These are phyloP conservation scores for Cryptomeria japonica DNA, from an alignment of 75 land plant species.

Conservation along the genomic window DNA sequence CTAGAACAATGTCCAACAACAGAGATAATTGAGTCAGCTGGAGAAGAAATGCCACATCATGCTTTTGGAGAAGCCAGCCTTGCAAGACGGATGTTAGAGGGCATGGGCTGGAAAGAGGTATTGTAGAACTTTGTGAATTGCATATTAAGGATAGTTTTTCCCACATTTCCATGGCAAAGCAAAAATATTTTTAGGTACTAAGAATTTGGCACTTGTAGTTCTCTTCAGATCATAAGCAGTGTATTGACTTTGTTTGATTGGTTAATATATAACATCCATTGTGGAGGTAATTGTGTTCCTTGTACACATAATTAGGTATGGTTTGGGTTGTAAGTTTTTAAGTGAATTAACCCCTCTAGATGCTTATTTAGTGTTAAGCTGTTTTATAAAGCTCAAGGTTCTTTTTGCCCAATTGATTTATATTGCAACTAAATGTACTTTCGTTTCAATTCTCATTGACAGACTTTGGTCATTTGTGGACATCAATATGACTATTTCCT, in stretches of 20 bases:
- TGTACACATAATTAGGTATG: background rate
- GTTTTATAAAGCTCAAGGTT: background rate
- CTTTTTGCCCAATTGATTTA: background rate
- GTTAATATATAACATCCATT: background rate
- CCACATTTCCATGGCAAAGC: background rate
- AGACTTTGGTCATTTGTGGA: background rate
- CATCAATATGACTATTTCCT: background rate
- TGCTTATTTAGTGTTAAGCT: background rate
- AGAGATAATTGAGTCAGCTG: constrained; percentile 26
- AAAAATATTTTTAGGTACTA: background rate
- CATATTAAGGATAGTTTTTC: background rate
- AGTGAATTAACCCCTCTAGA: background rate
- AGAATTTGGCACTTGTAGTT: background rate
- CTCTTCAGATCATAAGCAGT: background rate
- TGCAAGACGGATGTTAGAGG: constrained; percentile 62
- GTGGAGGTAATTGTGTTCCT: background rate
- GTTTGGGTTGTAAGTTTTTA: background rate
- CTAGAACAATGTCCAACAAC: constrained; percentile 20
- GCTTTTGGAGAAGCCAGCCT: constrained; percentile 72
- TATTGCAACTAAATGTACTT: no score
- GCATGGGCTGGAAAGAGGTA: constrained; percentile 96
- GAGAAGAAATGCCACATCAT: constrained; percentile 36
- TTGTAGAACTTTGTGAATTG: background rate
- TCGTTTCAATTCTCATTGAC: background rate
- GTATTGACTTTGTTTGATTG: background rate